These are phyloP conservation scores for Adansonia gregorii DNA, from an alignment of 441 rosid genomes.

Conservation along the genomic window DNA sequence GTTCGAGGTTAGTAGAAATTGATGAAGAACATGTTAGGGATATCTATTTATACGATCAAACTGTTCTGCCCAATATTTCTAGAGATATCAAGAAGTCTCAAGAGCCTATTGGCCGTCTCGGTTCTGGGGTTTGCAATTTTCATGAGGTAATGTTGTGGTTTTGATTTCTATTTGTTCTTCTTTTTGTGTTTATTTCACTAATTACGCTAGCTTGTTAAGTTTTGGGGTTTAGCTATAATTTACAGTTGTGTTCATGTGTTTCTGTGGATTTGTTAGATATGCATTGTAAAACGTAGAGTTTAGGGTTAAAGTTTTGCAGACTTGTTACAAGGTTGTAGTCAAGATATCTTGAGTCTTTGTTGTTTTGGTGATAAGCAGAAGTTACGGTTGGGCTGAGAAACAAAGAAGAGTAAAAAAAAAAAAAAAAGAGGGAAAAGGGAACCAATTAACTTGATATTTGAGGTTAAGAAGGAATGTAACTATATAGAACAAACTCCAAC, in stretches of 20 bases:
- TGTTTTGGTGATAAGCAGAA: conserved; percentile 15
- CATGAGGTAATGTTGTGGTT: conserved; percentile 45
- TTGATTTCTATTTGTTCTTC: not conserved
- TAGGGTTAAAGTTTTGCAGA: conserved; percentile 5
- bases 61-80: conserved; percentile 56
- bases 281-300: not conserved
- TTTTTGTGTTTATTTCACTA: not conserved
- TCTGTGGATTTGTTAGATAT: conserved; percentile 3
- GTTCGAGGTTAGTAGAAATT: conserved; percentile 57
- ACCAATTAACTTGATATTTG: not conserved
- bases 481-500: not conserved
- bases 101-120: conserved; percentile 41
- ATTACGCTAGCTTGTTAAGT: not conserved
- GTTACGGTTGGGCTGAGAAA: not conserved
- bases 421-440: not conserved
- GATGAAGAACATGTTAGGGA: conserved; percentile 60
- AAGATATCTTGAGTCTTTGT: not conserved
- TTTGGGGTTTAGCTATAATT: not conserved
- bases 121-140: conserved; percentile 53
- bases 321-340: not conserved
- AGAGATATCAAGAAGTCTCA: conserved; percentile 51
- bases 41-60: conserved; percentile 44
- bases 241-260: not conserved
- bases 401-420: not conserved
- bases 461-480: not conserved